Percentiles rank a stretch among this genome's conserved stretches.
Conservation (phyloP, 2,329 filamentous ascomycete genomes). For the Acrocalymma vagum region DNA sequence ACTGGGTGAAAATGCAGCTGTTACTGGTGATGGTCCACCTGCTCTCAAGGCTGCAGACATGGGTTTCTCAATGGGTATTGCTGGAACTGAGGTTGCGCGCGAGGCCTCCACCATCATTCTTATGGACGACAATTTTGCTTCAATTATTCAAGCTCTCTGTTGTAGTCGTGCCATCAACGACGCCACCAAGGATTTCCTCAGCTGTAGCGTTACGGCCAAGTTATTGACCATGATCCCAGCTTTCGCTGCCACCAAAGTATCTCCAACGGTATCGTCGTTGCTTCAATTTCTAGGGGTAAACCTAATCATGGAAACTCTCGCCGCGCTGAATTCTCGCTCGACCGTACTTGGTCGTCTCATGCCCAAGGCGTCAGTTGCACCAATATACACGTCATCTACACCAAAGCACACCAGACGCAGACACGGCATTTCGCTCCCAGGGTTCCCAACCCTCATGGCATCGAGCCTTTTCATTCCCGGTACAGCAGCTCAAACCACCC, state of each 20-base stretch:
- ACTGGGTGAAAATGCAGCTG: constrained; percentile 78
- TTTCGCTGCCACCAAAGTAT: constrained; percentile 71
- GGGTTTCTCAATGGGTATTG: constrained; percentile 83
- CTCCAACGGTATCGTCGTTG: constrained; percentile 79
- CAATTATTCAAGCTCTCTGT: constrained; percentile 80
- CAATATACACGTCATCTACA: constrained; percentile 82
- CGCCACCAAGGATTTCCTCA: constrained; percentile 57
- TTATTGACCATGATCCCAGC: constrained; percentile 86
- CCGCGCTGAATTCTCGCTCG: constrained; percentile 82
- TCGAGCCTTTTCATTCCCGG: too few relatives aligned
- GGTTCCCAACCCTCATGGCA: too few relatives aligned
- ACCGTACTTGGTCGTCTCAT: too few relatives aligned
- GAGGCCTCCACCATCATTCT: constrained; percentile 83
- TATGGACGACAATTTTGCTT: constrained; percentile 85
- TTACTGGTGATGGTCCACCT: constrained; percentile 83
- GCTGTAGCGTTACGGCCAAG: constrained; percentile 89
- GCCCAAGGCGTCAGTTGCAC: constrained; percentile 78
- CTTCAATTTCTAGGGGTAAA: constrained; percentile 95
- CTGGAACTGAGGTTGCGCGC: constrained; percentile 82
- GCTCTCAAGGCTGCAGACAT: constrained; percentile 81
- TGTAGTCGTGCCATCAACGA: constrained; percentile 66
- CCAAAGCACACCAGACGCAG: constrained; percentile 70
- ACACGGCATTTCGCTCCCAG: too few relatives aligned
- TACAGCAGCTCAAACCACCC: too few relatives aligned
- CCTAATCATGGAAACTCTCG: constrained; percentile 93